Base-by-base conservation (phyloP, 208 protist species). In the Trypanosoma scelopori region DNA sequence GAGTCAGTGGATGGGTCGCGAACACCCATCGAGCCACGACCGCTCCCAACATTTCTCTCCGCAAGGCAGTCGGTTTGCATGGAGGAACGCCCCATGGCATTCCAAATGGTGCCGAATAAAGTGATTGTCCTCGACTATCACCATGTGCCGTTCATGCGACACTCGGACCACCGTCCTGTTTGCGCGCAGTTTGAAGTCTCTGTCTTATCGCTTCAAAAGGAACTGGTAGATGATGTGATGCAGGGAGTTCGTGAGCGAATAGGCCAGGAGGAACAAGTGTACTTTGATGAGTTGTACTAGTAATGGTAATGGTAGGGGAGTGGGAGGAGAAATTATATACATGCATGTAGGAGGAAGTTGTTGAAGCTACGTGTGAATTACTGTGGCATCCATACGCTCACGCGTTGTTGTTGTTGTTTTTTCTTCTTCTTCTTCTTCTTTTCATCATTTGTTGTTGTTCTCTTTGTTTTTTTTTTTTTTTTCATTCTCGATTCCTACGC, bases 111-210 rank as follows among this genome's bases (percentile, higher is more conserved):
- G n/a, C 71, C 67, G 6, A 92, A 92, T 55, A 55, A 66, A 51
- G 69, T 87, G 15, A 20, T 60, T 15, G 75, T 77, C 15, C 39
- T 84, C 13, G 76, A 78, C 58, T 92, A 92, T 58, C 65, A 66
- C 42, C 65, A 61, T 70, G 74, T 86, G 25, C 41, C 62, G 47
- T 13, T 16, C 15, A 65, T 92, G 63, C 69, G 70, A 53, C 76
- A 85, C 58, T 92, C 86, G 7, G 86, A 92, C 56, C 86, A 92
- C 27, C 74, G 83, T 13, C 86, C 86, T 7, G 86, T 92, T 42
- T 78, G 71, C 23, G 79, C 82, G n/a, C 72, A 80, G 25, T 92
- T 92, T 56, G 78, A 81, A 39, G 82, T 92, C 37, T 74, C 64
- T 35, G 82, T 89, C 15, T 43, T 92, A 12, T 47, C 69, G 3